Evolutionary conservation across 257 asterid genomes (phyloP), one percentile per base, ranked within the genome.

Genomic region (Verbena officinalis): DNA sequence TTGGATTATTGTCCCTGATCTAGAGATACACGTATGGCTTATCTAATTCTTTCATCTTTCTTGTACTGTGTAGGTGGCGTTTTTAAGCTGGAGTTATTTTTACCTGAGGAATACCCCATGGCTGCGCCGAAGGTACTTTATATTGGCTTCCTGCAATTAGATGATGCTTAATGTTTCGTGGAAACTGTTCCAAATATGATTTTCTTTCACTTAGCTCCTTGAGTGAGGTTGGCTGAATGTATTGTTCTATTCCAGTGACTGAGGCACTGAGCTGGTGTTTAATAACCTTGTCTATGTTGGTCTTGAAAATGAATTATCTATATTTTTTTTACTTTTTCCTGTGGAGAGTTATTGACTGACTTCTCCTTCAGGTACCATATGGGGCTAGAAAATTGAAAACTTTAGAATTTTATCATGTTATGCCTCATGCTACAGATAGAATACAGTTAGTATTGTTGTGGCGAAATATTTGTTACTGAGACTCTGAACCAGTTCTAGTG

Each of bases 81-180:
- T 54, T 86, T 86, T 65, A 86, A 86, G 86, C 73, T 86, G 68
- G 87, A 86, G 73, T 68, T 86, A 39, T 86, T 86, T 78, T 67
- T 86, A 58, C 90, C 94, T 16, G 90, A 86, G 71, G 90, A 86
- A 67, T 86, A 86, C 64, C 94, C 94, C 39, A 86, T 86, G 94
- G 94, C 94, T 65, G 90, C 94, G 63, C 88, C 87, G 1, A 85
- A 80, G 87, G 90, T 80, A 77, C 44, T 33, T 9, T 52, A 36
- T n/a, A 16, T 21, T 45, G 46, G 42, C 65, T 62, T n/a, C 15
- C 4, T 19, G 17, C 50, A 12, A 46, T 17, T 21, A 63, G 21
- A 21, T 50, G 39, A 23, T 52, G 23, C 22, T 49, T 43, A 15
- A 10, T 60, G 46, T 19, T 13, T 40, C n/a, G 22, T 62, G 51